These are phyloP conservation scores for Calonectria hongkongensis DNA, from an alignment of 2,329 filamentous ascomycete species.

Conservation along the genomic window DNA sequence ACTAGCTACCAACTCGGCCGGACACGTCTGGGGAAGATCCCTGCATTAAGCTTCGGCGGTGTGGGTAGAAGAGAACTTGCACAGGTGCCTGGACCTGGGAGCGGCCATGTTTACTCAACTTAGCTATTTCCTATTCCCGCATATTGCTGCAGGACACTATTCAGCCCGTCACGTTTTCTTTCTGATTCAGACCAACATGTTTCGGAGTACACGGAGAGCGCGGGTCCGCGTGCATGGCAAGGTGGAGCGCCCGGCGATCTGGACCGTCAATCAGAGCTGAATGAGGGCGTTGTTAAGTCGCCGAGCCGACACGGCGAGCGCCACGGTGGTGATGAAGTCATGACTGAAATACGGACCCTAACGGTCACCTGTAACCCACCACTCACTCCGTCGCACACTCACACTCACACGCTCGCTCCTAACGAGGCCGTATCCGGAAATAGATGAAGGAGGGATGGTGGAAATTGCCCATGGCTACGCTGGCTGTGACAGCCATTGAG, in stretches of 20 bases:
- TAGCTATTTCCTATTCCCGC: conserved; percentile 20
- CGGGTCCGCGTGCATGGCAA: conserved; percentile 1
- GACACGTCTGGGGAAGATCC: conserved; percentile 21
- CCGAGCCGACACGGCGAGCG: background rate
- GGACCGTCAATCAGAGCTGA: background rate
- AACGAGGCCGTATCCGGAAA: conserved; percentile 22
- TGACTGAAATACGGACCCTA: background rate
- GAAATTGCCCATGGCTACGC: background rate
- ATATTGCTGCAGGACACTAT: conserved; percentile 5
- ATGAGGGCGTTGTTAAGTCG: background rate
- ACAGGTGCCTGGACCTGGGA: background rate
- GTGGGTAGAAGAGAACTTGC: background rate
- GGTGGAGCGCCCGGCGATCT: conserved; percentile 16
- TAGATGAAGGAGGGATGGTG: background rate
- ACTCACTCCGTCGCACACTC: background rate
- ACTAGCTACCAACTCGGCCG: background rate
- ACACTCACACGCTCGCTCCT: background rate
- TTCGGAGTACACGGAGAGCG: background rate
- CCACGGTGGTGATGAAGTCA: background rate
- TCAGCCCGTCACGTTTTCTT: background rate
- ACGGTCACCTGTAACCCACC: background rate
- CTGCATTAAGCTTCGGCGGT: conserved; percentile 11
- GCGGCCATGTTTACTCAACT: background rate
- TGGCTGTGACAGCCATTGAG: background rate
- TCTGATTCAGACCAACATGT: background rate